These are phyloP conservation scores for Cladosporium sp. DNA, from an alignment of 2,329 filamentous ascomycete species.

Conservation along the genomic window DNA sequence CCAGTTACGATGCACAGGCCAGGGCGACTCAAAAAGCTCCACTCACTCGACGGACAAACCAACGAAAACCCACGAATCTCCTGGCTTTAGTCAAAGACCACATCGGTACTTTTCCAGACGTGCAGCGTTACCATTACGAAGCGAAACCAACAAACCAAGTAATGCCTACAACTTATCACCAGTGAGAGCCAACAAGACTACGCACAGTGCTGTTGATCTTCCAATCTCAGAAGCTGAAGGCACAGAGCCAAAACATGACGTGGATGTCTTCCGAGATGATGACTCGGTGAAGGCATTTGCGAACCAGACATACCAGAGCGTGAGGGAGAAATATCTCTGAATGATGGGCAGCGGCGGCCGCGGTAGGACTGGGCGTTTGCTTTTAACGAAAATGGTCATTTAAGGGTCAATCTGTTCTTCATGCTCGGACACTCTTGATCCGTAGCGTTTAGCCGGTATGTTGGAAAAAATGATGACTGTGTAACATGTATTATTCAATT, in stretches of 20 bases:
- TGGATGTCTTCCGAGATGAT: not conserved
- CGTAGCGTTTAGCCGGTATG: not conserved
- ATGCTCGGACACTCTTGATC: not conserved
- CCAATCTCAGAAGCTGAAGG: not conserved
- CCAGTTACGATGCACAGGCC: not conserved
- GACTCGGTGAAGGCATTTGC: not conserved
- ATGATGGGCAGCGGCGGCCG: not conserved
- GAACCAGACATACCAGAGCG: not conserved
- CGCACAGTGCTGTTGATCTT: not conserved
- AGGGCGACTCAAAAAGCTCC: not conserved
- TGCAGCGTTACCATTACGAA: not conserved
- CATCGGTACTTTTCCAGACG: not conserved
- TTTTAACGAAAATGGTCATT: not conserved
- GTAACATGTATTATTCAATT: not conserved
- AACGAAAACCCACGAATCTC: not conserved
- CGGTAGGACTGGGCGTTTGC: not conserved
- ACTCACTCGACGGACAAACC: not conserved
- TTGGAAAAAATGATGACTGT: not conserved
- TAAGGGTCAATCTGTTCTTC: not conserved
- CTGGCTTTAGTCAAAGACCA: not conserved
- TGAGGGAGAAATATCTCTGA: constrained; percentile 9
- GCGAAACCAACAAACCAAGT: not conserved
- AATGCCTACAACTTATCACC: not conserved
- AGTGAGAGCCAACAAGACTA: not conserved
- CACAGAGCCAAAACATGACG: not conserved